Evolutionary conservation across 2,329 filamentous ascomycete species (phyloP), one percentile per base, ranked within the genome.

Genomic region (Aspergillus sp.): DNA sequence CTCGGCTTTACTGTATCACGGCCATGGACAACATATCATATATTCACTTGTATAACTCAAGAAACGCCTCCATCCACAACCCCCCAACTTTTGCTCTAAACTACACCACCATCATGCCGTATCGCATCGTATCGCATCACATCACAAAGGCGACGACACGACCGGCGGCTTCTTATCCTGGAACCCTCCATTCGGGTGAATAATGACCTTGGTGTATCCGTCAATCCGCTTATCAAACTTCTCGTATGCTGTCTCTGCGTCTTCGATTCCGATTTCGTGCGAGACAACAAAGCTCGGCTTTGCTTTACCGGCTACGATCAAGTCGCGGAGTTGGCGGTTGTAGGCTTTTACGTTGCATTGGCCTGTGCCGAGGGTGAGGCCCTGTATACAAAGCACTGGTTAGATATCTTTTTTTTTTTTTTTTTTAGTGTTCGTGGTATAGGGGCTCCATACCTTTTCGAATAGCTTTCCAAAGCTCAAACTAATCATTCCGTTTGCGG

Each of bases 311-410:
- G 83, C 74, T 44, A 88, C 84, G 64, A 89, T 89, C 65, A 89
- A 75, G 60, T 89, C 86, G 12, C 86, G 79, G 40, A 89, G 72
- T 65, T 88, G 87, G 23, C 85, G 78, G 68, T 89, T 89, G 71
- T 89, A 89, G 1, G 82, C 76, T 72, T 88, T 89, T 63, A 89
- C 86, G 61, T 89, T 89, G 73, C 86, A 88, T 67, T 88, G 85
- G 0, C 86, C 85, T 3, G 84, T 86, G 9, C 83, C 82, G 2
- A 89, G 74, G 2, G 80, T 79, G 5, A 88, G 75, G 2, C 85
- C 85, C 82, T 85, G 15, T 17, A 14, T 17, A 33, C 7, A 25
- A 23, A 45, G 6, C 19, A 7, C 5, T 15, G 23, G 45, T 47
- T 47, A 25, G 14, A 19, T 9, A 31, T 33, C 27, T 59, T 47